These are phyloP conservation scores for Amaranthus cruentus DNA, from an alignment of 148 eudicot genomes.

Conservation along the genomic window DNA sequence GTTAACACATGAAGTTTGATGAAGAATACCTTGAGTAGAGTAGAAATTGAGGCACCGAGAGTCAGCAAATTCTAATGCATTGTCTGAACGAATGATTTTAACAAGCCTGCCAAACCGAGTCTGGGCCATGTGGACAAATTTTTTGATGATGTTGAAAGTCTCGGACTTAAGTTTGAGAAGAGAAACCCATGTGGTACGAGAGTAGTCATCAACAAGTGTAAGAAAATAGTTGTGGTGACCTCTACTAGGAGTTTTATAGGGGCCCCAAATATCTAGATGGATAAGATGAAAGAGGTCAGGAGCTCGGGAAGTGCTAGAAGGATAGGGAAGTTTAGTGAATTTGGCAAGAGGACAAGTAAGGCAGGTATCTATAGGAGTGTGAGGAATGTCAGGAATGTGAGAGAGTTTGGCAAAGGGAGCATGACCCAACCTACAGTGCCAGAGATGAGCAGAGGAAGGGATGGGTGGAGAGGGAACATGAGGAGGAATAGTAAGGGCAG, in stretches of 20 bases:
- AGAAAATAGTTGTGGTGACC: background rate
- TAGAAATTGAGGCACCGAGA: background rate
- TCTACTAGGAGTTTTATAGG: background rate
- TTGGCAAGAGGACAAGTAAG: background rate
- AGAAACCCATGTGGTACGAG: background rate
- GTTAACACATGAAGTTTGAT: conserved; percentile 1
- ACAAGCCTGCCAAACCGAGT: background rate
- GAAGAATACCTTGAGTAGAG: background rate
- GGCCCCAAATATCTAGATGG: conserved; percentile 7
- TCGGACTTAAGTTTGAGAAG: too few species aligned
- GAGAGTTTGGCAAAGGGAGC: background rate
- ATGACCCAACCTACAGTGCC: background rate
- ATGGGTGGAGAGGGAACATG: too few species aligned
- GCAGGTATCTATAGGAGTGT: background rate
- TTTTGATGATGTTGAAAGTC: too few species aligned
- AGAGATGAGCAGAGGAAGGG: background rate
- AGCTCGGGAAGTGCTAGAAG: background rate
- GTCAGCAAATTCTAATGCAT: background rate
- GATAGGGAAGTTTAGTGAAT: background rate
- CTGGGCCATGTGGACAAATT: too few species aligned
- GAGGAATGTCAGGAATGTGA: background rate
- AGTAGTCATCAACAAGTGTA: background rate
- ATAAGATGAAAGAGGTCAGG: background rate
- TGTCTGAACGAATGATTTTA: background rate
- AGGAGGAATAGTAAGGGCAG: background rate